Base-by-base conservation (phyloP, 306 rosid genomes). In the Rosa multiflora region DNA sequence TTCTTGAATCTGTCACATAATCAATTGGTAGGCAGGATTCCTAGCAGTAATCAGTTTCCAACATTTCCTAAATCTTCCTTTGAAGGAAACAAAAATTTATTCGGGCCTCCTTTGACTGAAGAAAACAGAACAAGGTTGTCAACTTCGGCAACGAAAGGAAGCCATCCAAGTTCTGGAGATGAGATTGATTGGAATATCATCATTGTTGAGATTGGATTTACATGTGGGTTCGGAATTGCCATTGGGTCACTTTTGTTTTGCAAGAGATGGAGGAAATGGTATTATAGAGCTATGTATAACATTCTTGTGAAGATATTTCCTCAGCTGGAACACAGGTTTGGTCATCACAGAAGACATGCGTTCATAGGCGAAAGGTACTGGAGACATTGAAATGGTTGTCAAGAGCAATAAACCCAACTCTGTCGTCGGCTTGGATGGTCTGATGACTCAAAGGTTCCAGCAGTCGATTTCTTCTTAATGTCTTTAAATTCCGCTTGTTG, bases 1-100 rank as follows among this genome's bases (percentile, higher is more conserved):
- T 6, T 75, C 14, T 20, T 87, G 47, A 1, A 85, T 68, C 76
- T 87, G 71, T 85, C 88, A 0, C 0, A 42, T 18, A 87, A 87
- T 78, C 75, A 26, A 5, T 61, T 85, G 70, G 82, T n/a, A 0
- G 88, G 90, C 0, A 10, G 0, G 3, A 87, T 87, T 2, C 87
- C 87, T 1, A 0, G 0, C 0, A 46, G 59, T 4, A 29, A 14
- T 3, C 87, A 87, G 29, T 0, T 87, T 29, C 14, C 62, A 17
- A 39, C 88, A 6, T 85, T 85, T 78, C 0, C 48, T 11, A 4
- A 3, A 2, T 52, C 1, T 1, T 82, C 79, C 0, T 87, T 56
- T 2, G 0, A 0, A 5, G 85, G 82, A 0, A 87, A 87, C 6
- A 0, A 9, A 46, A 82, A 75, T 48, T 78, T 87, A 4, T 85